phyloP scores from a whole-genome alignment of 371 early-diverging fungal genomes.

The Apophysomyces sp. region DNA sequence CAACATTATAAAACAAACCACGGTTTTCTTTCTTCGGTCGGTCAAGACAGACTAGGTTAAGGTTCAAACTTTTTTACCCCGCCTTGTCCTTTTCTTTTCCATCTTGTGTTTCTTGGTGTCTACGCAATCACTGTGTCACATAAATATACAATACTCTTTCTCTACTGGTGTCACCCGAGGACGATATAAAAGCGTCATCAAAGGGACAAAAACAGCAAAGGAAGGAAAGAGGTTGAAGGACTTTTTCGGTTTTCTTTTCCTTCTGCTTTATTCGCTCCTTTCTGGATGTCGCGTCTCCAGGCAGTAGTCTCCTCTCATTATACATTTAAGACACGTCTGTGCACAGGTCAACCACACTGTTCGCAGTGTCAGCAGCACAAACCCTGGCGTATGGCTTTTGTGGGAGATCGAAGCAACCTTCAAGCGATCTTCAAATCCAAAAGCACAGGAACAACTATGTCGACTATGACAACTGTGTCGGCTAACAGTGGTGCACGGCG shows the following conservation, averaged over 20 bases:
- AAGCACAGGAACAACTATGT: conserved; percentile 6
- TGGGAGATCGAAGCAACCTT: conserved; percentile 4
- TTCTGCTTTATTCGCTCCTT: background rate
- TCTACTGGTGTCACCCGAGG: background rate
- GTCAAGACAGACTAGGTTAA: background rate
- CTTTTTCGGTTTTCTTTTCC: too few species aligned
- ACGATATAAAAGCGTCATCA: background rate
- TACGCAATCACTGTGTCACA: background rate
- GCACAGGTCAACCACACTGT: conserved; percentile 34
- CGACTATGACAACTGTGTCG: conserved; percentile 25
- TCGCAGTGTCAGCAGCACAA: conserved; percentile 23
- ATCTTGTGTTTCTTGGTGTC: background rate
- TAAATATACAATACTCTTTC: background rate
- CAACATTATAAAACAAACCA: background rate
- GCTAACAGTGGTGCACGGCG: conserved; percentile 24
- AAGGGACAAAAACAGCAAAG: background rate
- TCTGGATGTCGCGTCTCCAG: background rate
- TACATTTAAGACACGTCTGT: conserved; percentile 16
- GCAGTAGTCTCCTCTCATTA: background rate
- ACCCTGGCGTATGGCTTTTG: conserved; percentile 31
- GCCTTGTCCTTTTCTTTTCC: background rate
- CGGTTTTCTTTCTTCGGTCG: background rate
- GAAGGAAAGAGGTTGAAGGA: too few species aligned
- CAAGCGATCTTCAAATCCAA: background rate
- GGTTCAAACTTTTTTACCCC: background rate